Evolutionary conservation across 495 filamentous ascomycete species (phyloP), one percentile per base, ranked within the genome.

Genomic region (Venustampulla echinocandica): DNA sequence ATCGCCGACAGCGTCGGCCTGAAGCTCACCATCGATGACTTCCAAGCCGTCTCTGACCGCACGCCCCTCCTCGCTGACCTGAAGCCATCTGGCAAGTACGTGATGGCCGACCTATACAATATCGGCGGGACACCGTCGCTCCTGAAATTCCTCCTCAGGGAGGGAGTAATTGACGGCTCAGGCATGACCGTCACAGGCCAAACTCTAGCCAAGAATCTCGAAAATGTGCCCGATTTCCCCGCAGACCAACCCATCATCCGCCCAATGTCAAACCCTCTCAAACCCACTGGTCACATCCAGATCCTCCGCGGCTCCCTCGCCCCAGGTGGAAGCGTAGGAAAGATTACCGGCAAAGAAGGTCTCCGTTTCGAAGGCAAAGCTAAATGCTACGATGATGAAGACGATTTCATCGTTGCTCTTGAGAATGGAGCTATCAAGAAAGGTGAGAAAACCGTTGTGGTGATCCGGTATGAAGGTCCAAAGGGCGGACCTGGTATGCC

Each of bases 291-390:
- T 41, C 92, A 97, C 66, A 94, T 98, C 61, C 90, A 95, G 69
- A 98, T 98, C 62, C 78, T 98, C 15, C 84, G 89, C 42, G 92
- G 92, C 25, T 83, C 82, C 4, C 76, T 98, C 21, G 87, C 92
- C 1, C 92, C 92, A 1, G 92, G 84, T 48, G 92, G 92, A 42
- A 84, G 78, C 52, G 92, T 98, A 11, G 92, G 90, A 50, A 98
- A 98, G 73, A 98, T 98, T 65, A 98, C 92, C 7, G 92, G 92
- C 49, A 98, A 98, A 68, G 92, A 98, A 64, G 92, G 92, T 17
- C 74, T 82, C n/a, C 64, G 70, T 7, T 98, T 98, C 69, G 82
- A 74, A 14, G 92, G 92, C 45, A 89, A 79, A 55, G 92, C 92
- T 25, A 83, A 81, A 50, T 85, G 86, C 56, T 98, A 87, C 67